A percentile compares a stretch with the other conserved stretches of the same genome.
Conservation (phyloP, 495 filamentous ascomycete species). For the Neurospora sp. region DNA sequence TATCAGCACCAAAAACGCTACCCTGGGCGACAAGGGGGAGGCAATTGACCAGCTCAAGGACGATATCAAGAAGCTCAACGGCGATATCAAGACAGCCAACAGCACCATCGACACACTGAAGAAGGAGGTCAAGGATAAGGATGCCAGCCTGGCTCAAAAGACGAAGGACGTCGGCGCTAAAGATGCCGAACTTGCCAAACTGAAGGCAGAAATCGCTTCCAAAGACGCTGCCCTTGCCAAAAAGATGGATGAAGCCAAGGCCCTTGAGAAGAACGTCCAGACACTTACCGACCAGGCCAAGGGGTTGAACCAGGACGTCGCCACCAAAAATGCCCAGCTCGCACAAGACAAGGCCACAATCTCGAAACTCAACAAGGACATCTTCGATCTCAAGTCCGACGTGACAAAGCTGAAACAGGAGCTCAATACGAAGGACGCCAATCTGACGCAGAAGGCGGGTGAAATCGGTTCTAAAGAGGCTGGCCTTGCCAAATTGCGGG, state of each 20-base stretch:
- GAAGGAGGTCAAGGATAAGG: background rate
- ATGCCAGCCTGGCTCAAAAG: background rate
- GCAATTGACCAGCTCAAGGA: background rate
- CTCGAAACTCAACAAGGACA: background rate
- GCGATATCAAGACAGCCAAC: background rate
- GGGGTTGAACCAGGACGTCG: background rate
- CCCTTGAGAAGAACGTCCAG: background rate
- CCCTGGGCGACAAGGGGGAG: background rate
- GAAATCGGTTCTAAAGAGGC: background rate
- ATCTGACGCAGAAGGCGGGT: background rate
- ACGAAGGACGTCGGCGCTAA: background rate
- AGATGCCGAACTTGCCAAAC: background rate
- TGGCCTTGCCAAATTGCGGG: background rate
- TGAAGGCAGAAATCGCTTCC: background rate
- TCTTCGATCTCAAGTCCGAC: background rate
- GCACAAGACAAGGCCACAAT: background rate
- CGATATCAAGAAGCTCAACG: background rate
- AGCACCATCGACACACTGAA: background rate
- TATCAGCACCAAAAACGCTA: background rate
- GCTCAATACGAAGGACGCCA: background rate
- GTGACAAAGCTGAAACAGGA: background rate
- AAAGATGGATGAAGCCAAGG: background rate
- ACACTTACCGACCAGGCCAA: background rate
- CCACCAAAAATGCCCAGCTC: background rate
- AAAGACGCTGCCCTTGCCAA: background rate